Evolutionary conservation across 305 asterid genomes (phyloP).

Genomic region (Fraxinus xanthoxyloides): DNA sequence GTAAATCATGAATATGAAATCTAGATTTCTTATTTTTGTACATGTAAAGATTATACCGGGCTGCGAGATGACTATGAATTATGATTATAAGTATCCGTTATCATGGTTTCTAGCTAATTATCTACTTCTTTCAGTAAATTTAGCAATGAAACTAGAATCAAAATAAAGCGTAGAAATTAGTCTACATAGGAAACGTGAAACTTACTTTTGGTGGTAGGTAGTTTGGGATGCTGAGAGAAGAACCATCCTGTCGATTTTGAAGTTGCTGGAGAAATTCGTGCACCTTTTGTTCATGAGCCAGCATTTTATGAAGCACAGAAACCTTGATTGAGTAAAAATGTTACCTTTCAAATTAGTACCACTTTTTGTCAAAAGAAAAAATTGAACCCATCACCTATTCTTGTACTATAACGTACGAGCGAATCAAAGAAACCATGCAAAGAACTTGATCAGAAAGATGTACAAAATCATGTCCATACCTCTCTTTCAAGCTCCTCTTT

Average conservation of each 20-base stretch:
- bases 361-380: neutral
- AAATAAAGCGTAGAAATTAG: neutral
- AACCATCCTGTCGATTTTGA: conserved; percentile 40
- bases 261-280: conserved; percentile 53
- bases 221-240: conserved; percentile 52
- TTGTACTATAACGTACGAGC: conserved; percentile 8
- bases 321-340: conserved; percentile 35
- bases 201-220: conserved; percentile 72
- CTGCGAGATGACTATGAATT: neutral
- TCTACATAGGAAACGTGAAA: neutral
- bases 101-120: neutral
- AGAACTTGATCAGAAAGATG: neutral
- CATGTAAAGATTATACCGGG: neutral
- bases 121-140: neutral
- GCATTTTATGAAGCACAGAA: conserved; percentile 59
- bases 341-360: neutral
- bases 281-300: conserved; percentile 67
- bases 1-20: neutral
- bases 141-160: neutral
- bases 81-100: neutral
- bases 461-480: conserved; percentile 43
- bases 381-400: neutral
- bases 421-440: neutral
- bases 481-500: conserved; percentile 75
- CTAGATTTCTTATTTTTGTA: neutral